Evolutionary conservation across 2,329 filamentous ascomycete species (phyloP).

Genomic region (Aspergillus sp.): DNA sequence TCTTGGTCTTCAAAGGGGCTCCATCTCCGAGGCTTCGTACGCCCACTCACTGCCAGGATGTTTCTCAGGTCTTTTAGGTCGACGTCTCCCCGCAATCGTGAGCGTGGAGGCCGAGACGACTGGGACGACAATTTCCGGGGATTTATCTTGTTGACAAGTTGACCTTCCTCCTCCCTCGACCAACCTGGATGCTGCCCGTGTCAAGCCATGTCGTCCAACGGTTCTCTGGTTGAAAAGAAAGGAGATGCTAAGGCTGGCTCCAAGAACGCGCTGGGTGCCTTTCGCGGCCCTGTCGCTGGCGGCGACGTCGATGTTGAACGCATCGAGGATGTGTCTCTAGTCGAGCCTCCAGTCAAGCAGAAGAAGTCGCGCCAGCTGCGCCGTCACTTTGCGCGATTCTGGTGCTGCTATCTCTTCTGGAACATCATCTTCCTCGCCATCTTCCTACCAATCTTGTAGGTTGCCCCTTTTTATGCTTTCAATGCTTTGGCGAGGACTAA

Average conservation of each 20-base stretch:
- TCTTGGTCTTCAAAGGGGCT: background rate
- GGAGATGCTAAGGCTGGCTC: constrained; percentile 26
- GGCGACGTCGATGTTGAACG: constrained; percentile 25
- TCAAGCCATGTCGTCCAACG: constrained; percentile 2
- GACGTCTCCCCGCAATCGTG: constrained; percentile 4
- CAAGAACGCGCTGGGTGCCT: constrained; percentile 30
- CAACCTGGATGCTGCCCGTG: background rate
- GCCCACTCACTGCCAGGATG: background rate
- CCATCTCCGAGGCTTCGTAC: background rate
- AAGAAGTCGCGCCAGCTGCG: constrained; percentile 28
- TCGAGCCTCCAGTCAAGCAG: constrained; percentile 17
- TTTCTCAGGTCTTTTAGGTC: background rate
- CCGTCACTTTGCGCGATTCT: constrained; percentile 40
- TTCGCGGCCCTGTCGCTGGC: constrained; percentile 29
- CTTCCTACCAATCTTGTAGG: constrained; percentile 42
- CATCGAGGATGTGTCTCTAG: constrained; percentile 28
- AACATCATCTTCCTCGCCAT: constrained; percentile 40
- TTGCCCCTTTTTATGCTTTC: background rate
- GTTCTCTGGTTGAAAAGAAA: constrained; percentile 26
- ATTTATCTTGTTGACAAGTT: background rate
- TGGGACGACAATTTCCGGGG: background rate
- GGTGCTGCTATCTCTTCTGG: constrained; percentile 38
- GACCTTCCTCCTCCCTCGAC: background rate
- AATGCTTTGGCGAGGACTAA: constrained; percentile 2
- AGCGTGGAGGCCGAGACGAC: background rate